A percentile compares a stretch with the other conserved stretches of the same genome.
Conservation (phyloP, 2,329 filamentous ascomycete species). For the Diaporthe citrichinensis region DNA sequence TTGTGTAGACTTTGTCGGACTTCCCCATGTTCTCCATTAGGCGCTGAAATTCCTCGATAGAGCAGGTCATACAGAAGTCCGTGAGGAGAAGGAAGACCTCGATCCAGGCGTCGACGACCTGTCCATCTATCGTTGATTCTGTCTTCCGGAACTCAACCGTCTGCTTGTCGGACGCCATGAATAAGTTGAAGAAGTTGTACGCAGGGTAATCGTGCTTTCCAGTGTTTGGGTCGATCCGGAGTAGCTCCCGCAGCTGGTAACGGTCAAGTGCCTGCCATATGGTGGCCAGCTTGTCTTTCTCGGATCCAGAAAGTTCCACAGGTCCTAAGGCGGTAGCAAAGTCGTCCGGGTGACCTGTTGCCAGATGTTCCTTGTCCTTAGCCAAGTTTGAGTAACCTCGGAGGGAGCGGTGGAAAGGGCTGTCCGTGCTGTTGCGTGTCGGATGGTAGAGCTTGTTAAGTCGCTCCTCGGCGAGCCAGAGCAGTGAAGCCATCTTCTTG, state of each 20-base stretch:
- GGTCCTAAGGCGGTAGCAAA: not conserved
- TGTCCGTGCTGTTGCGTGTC: not conserved
- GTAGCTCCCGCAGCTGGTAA: not conserved
- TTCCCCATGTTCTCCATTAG: not conserved
- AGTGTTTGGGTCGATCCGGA: not conserved
- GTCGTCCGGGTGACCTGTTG: too few relatives aligned
- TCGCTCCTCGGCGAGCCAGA: conserved; percentile 2
- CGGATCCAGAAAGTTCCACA: not conserved
- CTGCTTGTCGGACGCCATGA: not conserved
- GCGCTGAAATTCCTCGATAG: not conserved
- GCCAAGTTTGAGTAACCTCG: not conserved
- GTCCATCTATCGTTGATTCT: not conserved
- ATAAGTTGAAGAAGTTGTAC: conserved; percentile 13
- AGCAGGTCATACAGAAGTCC: not conserved
- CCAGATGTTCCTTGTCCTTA: too few relatives aligned
- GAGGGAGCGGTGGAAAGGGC: not conserved
- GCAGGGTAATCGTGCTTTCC: not conserved
- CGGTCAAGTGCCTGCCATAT: not conserved
- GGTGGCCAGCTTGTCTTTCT: not conserved
- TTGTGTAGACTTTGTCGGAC: not conserved
- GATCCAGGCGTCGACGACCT: conserved; percentile 5
- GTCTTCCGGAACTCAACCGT: not conserved
- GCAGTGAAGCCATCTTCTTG: not conserved
- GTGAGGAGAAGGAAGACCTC: not conserved
- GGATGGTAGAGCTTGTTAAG: conserved; percentile 14